Conservation (phyloP, 176 grass and related monocot genomes). For the Lolium multiflorum region DNA sequence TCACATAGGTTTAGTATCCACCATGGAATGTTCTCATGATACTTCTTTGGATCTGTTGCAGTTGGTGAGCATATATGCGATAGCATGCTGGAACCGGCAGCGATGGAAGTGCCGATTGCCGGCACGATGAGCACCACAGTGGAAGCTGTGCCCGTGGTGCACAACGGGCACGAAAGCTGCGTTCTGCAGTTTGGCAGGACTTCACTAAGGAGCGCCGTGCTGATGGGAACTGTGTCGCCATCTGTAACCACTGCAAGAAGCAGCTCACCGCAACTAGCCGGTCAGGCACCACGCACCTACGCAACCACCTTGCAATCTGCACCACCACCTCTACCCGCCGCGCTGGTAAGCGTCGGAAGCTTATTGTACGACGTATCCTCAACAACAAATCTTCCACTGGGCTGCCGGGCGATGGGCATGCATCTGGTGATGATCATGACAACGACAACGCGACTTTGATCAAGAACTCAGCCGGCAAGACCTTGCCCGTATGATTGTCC, state of each 20-base stretch:
- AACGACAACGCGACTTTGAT: conserved; percentile 63
- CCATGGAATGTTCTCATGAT: conserved; percentile 23
- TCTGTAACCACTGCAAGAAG: conserved; percentile 99
- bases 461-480: conserved; percentile 86
- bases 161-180: conserved; percentile 84
- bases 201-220: conserved; percentile 90
- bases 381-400: conserved; percentile 48
- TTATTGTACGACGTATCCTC: conserved; percentile 78
- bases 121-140: conserved; percentile 42
- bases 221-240: conserved; percentile 81
- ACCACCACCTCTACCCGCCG: conserved; percentile 66
- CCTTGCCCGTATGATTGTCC: conserved; percentile 86
- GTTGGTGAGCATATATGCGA: conserved; percentile 27
- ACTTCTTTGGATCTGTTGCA: conserved; percentile 41
- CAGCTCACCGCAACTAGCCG: conserved; percentile 97
- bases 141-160: conserved; percentile 34
- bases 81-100: conserved; percentile 57
- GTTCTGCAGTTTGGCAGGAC: conserved; percentile 95
- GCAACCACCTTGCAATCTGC: conserved; percentile 91
- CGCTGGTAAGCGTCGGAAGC: conserved; percentile 77
- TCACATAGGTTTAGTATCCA: background rate
- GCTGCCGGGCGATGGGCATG: conserved; percentile 45
- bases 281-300: conserved; percentile 89
- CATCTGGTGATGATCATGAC: conserved; percentile 47
- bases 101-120: conserved; percentile 46